Evolutionary conservation across 2,329 filamentous ascomycete genomes (phyloP).

Genomic region (Pestalotiopsis sp.): DNA sequence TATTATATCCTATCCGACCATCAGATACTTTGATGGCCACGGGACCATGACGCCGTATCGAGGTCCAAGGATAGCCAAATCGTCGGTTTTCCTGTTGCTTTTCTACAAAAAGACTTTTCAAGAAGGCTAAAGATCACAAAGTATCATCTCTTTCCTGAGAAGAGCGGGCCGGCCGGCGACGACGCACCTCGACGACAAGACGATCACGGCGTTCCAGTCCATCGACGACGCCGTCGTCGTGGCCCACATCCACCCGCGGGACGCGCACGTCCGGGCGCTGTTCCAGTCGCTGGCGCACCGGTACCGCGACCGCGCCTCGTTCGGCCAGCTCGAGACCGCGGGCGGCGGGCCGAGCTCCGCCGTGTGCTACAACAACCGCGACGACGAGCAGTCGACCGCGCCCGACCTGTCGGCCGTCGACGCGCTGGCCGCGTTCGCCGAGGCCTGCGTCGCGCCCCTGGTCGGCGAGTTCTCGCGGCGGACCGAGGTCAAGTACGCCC

Average conservation of each 20-base stretch:
- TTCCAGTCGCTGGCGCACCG: constrained; percentile 36
- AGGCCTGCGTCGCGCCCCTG: constrained; percentile 38
- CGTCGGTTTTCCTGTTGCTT: constrained; percentile 30
- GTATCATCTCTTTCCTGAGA: constrained; percentile 33
- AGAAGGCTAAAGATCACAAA: constrained; percentile 22
- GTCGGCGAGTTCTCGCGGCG: constrained; percentile 47
- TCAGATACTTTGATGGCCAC: constrained; percentile 43
- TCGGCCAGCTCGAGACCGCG: constrained; percentile 34
- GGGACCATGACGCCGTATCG: constrained; percentile 41
- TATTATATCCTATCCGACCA: constrained; percentile 48
- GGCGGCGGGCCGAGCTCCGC: constrained; percentile 20
- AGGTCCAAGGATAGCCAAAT: constrained; percentile 40
- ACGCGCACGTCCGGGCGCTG: constrained; percentile 29
- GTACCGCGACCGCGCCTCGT: constrained; percentile 44
- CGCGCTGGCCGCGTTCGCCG: constrained; percentile 40
- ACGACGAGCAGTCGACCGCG: constrained; percentile 36
- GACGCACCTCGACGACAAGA: constrained; percentile 24
- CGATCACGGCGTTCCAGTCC: constrained; percentile 32
- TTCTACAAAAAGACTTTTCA: no score
- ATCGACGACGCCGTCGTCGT: constrained; percentile 45
- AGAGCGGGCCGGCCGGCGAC: constrained; percentile 28
- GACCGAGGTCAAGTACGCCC: constrained; percentile 45
- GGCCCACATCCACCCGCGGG: constrained; percentile 35
- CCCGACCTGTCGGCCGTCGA: constrained; percentile 34
- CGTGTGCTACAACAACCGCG: constrained; percentile 43